Evolutionary conservation across 306 rosid species (phyloP), one percentile per base, ranked within the genome.

Genomic region (Vachellia collinsii): DNA sequence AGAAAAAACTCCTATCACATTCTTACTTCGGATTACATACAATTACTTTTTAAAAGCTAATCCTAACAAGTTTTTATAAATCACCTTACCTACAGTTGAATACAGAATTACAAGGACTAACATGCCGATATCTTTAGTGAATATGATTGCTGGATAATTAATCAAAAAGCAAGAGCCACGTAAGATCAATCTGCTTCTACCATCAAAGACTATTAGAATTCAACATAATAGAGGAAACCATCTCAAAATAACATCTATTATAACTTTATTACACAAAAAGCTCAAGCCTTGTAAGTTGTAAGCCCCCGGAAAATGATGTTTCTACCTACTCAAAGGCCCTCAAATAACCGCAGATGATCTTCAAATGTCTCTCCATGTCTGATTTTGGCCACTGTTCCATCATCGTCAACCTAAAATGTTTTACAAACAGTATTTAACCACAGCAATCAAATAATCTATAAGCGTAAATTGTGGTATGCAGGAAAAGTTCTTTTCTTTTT

Each of bases 321-420:
- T 50, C 47, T 1, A 50, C 83, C 41, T 2, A 58, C 84, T 94
- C 88, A 95, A 62, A 95, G 97, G 47, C 97, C 93, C 72, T 93
- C 88, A 43, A 93, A 95, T 72, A 86, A 89, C 66, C 91, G 87
- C 53, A 91, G 43, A 79, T 95, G 99, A 59, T 93, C 99, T 69
- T 93, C 93, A 3, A 91, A 93, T 43, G 89, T 89, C 80, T 93
- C 99, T 8, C 88, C 99, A 37, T 90, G 98, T 73, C 98, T 86
- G 84, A 95, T 95, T 91, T 95, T 91, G 88, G 92, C 74, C 82
- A 95, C 89, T 0, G 96, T 89, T 70, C 92, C 98, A 81, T 91
- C 91, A 5, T 91, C 92, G 70, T 89, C 91, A 25, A 95, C 96
- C 99, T 95, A 79, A 12, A 83, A 79, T 39, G 51, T 72, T 39